Evolutionary conservation across 495 filamentous ascomycete genomes (phyloP).

Genomic region (Xylaria castorea): DNA sequence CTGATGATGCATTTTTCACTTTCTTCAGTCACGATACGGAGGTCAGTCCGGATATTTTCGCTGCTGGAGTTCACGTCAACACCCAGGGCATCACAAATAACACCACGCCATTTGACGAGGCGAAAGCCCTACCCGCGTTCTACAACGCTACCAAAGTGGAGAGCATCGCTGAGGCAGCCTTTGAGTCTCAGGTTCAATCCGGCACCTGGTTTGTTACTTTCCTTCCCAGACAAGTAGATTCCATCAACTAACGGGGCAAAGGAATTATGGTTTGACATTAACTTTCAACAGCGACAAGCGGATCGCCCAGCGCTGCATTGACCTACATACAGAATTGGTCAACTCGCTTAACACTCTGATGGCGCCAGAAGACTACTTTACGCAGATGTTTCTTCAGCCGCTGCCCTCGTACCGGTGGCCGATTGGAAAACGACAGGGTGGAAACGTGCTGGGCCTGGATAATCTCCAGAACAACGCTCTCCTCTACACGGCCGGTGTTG

Average conservation of each 20-base stretch:
- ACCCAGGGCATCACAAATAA: slow-evolving; percentile 28
- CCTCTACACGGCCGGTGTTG: slow-evolving; percentile 31
- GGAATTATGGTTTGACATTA: slow-evolving; percentile 25
- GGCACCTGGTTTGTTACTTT: slow-evolving; percentile 18
- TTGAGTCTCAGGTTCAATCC: slow-evolving; percentile 27
- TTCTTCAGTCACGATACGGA: slow-evolving; percentile 26
- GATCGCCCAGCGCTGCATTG: slow-evolving; percentile 28
- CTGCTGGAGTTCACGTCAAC: slow-evolving; percentile 33
- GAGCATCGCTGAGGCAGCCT: slow-evolving; percentile 33
- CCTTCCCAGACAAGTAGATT: background rate
- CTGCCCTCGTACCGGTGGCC: slow-evolving; percentile 37
- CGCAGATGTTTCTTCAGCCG: slow-evolving; percentile 41
- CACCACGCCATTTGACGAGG: slow-evolving; percentile 30
- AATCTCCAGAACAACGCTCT: slow-evolving; percentile 28
- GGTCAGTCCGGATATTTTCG: slow-evolving; percentile 19
- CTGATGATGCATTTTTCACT: slow-evolving; percentile 33
- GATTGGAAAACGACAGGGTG: slow-evolving; percentile 36
- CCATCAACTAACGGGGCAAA: background rate
- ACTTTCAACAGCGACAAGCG: slow-evolving; percentile 33
- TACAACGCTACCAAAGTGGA: slow-evolving; percentile 15
- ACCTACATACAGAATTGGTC: slow-evolving; percentile 26
- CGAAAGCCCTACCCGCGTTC: slow-evolving; percentile 24
- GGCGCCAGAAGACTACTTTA: slow-evolving; percentile 21
- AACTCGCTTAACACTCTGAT: slow-evolving; percentile 25
- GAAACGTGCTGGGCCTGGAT: slow-evolving; percentile 45